phyloP scores from a whole-genome alignment of 805 yeast species.

The Lipomyces orientalis region DNA sequence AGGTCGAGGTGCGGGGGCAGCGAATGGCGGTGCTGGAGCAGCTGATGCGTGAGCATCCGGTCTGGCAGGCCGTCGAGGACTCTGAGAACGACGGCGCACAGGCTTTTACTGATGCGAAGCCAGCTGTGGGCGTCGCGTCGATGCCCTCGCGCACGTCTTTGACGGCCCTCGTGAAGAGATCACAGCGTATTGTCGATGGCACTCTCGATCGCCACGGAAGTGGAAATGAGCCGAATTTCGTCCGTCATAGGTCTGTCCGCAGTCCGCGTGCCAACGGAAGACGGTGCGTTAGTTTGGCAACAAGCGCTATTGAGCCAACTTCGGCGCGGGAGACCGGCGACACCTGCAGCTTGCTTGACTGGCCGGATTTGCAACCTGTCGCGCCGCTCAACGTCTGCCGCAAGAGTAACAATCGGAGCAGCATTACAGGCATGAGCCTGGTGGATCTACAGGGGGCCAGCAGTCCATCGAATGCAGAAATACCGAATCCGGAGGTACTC shows the following conservation, averaged over 20 bases:
- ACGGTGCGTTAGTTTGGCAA: neutral
- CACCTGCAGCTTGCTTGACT: neutral
- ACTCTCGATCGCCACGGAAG: neutral
- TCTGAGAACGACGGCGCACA: neutral
- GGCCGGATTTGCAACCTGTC: neutral
- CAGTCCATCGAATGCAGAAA: neutral
- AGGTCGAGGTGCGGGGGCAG: neutral
- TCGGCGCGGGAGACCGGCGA: neutral
- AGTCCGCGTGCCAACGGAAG: neutral
- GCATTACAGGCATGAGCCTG: neutral
- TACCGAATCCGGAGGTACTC: neutral
- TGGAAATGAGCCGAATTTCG: neutral
- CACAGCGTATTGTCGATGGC: neutral
- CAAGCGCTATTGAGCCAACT: neutral
- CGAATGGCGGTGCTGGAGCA: neutral
- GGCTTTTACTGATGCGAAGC: neutral
- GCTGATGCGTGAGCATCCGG: neutral
- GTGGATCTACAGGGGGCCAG: neutral
- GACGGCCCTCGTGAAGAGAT: neutral
- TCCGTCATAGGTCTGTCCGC: neutral
- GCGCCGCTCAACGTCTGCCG: constrained; percentile 4
- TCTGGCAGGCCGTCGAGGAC: neutral
- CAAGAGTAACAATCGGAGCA: neutral
- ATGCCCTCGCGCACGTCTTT: neutral
- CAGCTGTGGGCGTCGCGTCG: neutral